Evolutionary conservation across 768 basidiomycete species (phyloP).

Genomic region (Mycena polygramma): DNA sequence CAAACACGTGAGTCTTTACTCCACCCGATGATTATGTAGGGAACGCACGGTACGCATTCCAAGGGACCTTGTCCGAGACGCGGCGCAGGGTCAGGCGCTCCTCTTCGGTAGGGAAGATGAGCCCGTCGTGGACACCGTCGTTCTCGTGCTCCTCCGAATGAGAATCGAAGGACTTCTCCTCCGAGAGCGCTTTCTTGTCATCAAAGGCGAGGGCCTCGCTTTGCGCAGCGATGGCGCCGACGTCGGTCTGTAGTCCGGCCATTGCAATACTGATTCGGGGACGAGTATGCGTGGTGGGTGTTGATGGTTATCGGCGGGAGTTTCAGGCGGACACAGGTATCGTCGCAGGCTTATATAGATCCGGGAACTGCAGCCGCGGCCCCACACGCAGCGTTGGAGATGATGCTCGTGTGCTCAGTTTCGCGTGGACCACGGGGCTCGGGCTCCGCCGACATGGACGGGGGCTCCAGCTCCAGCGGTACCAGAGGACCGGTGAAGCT

Average conservation of each 20-base stretch:
- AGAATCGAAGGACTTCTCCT: neutral
- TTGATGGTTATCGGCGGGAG: no score
- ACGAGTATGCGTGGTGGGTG: neutral
- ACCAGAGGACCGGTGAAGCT: no score
- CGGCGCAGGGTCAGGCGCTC: slow-evolving; percentile 71
- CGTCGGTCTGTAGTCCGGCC: slow-evolving; percentile 33
- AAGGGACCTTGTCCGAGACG: slow-evolving; percentile 71
- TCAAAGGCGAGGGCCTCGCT: slow-evolving; percentile 21
- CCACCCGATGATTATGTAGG: no score
- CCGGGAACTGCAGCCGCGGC: no score
- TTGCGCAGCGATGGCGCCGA: slow-evolving; percentile 6
- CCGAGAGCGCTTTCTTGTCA: neutral
- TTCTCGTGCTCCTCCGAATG: neutral
- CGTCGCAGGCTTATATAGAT: no score
- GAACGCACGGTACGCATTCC: slow-evolving; percentile 66
- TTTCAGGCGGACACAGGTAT: no score
- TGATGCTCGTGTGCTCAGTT: no score
- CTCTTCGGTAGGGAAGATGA: slow-evolving; percentile 75
- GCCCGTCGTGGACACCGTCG: slow-evolving; percentile 60
- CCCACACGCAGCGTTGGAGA: no score
- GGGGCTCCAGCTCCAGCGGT: no score
- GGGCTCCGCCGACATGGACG: no score
- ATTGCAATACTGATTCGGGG: slow-evolving; percentile 20
- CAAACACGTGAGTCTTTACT: no score
- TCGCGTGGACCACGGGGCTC: no score